A percentile compares a stretch with the other conserved stretches of the same genome.
phyloP scores from a whole-genome alignment of 2,329 filamentous ascomycete species.

The Penicillium concentricum region DNA sequence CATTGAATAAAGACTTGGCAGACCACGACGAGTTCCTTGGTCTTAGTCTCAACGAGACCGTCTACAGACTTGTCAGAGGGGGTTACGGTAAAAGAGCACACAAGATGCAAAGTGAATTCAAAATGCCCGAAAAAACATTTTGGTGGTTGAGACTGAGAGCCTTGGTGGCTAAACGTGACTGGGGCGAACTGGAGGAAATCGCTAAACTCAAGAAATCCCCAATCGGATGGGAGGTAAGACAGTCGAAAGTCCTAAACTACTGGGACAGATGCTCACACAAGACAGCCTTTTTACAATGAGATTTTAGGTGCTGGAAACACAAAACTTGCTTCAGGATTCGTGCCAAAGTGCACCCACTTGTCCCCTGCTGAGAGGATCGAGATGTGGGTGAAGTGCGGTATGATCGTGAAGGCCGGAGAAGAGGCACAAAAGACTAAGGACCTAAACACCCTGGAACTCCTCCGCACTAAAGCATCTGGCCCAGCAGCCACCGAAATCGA shows the following conservation, averaged over 20 bases:
- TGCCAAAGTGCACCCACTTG: conserved; percentile 79
- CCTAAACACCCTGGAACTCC: conserved; percentile 66
- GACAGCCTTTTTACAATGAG: conserved; percentile 88
- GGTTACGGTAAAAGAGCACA: conserved; percentile 82
- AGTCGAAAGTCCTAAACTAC: conserved; percentile 8
- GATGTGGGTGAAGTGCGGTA: conserved; percentile 96
- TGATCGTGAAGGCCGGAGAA: conserved; percentile 84
- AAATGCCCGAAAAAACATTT: conserved; percentile 82
- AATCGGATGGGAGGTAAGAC: conserved; percentile 89
- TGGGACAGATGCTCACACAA: conserved; percentile 29
- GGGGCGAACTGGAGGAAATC: conserved; percentile 87
- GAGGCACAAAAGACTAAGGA: conserved; percentile 85
- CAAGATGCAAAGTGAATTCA: conserved; percentile 89
- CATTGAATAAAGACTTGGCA: conserved; percentile 78
- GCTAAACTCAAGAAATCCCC: conserved; percentile 74
- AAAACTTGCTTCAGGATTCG: conserved; percentile 76
- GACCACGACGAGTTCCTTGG: conserved; percentile 66
- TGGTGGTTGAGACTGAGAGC: conserved; percentile 87
- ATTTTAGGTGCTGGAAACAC: conserved; percentile 85
- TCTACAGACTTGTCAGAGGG: conserved; percentile 80
- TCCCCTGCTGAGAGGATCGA: conserved; percentile 69
- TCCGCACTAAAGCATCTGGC: conserved; percentile 72
- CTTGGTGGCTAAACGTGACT: conserved; percentile 84
- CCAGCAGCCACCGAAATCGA: conserved; percentile 77
- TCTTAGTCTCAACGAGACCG: conserved; percentile 83